These are phyloP conservation scores for Cytospora chrysosperma DNA, from an alignment of 2,329 filamentous ascomycete species.

Conservation along the genomic window DNA sequence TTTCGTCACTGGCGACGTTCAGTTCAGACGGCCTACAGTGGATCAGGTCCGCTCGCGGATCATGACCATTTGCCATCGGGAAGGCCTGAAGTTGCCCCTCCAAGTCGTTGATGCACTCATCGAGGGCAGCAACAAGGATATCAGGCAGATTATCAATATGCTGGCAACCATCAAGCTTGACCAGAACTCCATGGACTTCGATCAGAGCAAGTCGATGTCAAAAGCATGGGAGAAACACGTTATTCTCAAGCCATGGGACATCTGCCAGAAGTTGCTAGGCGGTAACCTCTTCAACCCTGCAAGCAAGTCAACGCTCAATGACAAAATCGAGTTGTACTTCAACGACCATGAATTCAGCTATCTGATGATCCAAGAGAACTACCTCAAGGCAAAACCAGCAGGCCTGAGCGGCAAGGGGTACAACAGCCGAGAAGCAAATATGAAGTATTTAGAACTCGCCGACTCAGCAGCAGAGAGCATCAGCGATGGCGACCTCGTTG, in stretches of 20 bases:
- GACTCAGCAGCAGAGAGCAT: constrained; percentile 93
- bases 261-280: constrained; percentile 86
- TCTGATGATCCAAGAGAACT: constrained; percentile 98
- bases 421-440: constrained; percentile 64
- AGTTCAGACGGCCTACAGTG: constrained; percentile 84
- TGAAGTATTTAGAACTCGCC: constrained; percentile 83
- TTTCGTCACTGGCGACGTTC: constrained; percentile 76
- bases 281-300: constrained; percentile 81
- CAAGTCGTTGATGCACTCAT: constrained; percentile 90
- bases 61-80: constrained; percentile 91
- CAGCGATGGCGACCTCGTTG: constrained; percentile 92
- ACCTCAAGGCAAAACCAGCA: constrained; percentile 76
- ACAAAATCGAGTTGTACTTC: constrained; percentile 98
- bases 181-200: constrained; percentile 73
- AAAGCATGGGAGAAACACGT: constrained; percentile 99
- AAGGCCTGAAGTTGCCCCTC: constrained; percentile 80
- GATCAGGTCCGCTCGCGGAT: constrained; percentile 90
- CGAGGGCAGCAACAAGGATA: constrained; percentile 92
- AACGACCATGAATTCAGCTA: constrained; percentile 98
- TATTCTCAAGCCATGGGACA: constrained; percentile 96
- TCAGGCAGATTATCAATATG: constrained; percentile 99
- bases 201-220: constrained; percentile 88
- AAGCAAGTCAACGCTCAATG: constrained; percentile 86
- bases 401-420: constrained; percentile 59
- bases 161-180: constrained; percentile 91